Base-by-base conservation (phyloP, 2,329 filamentous ascomycete genomes). In the Hyphodiscus sp. region DNA sequence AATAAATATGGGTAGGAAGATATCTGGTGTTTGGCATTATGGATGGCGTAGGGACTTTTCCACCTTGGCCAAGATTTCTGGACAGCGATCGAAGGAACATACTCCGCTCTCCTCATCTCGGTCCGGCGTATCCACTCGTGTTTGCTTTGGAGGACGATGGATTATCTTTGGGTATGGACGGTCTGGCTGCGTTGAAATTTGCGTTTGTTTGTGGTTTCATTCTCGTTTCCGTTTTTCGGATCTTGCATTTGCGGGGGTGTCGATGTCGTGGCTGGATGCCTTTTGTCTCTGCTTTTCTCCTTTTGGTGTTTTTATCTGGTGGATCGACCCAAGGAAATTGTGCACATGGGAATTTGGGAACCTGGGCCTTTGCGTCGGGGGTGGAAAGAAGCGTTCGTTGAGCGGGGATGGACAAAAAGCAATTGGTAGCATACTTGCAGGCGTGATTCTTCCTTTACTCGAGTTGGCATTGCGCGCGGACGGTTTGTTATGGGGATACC, bases 11-110 rank as follows among this genome's bases (percentile, higher is more conserved):
- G 52, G 43, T 42, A n/a, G 52, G 45, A 47, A 33, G 53, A 56
- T 51, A 55, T 57, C 53, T 30, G 57, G 59, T 61, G 57, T 59
- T 61, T 45, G 55, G 57, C 53, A 55, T 41, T 42, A 53, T 56
- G 50, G 54, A 55, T 43, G 56, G 56, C 56, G 56, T 52, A 53
- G 41, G 42, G 33, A 52, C 38, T 48, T 50, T 42, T 51, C 50
- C 45, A 50, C 33, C 15, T 45, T 47, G 45, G 23, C 26, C 20
- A 29, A 8, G 45, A 26, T 29, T 38, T 38, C 33, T 15, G 33
- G 33, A 38, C 33, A 38, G 33, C 45, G 19, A 26, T 46, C 45
- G 6, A 23, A n/a, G 45, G 45, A 26, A 7, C 8, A 15, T 26
- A 29, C 9, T 29, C 13, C 45, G 23, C 23, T 46, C 20, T 46